Evolutionary conservation across 495 filamentous ascomycete genomes (phyloP).

Genomic region (Evansstolkia leycettana): DNA sequence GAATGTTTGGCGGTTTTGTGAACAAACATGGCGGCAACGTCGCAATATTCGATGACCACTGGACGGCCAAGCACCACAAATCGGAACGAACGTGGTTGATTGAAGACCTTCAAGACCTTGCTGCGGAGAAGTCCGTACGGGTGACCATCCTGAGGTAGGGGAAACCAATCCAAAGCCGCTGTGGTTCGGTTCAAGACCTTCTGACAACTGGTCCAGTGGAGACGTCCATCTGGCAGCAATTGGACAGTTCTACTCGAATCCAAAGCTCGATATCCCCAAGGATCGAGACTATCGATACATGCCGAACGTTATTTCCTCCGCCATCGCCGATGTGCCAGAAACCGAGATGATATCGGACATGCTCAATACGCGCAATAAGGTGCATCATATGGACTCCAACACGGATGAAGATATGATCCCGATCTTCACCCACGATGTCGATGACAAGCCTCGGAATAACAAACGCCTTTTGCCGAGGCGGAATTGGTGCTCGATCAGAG

Average conservation of each 20-base stretch:
- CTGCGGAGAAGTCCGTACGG: conserved; percentile 82
- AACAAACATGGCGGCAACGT: conserved; percentile 89
- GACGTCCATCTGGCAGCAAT: conserved; percentile 91
- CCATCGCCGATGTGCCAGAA: conserved; percentile 83
- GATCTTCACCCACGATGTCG: conserved; percentile 78
- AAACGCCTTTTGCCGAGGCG: conserved; percentile 78
- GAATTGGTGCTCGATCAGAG: conserved; percentile 84
- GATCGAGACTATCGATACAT: conserved; percentile 91
- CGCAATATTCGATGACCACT: conserved; percentile 93
- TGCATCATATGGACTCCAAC: conserved; percentile 62
- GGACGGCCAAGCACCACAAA: conserved; percentile 93
- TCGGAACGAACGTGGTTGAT: conserved; percentile 75
- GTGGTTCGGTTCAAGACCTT: conserved; percentile 1
- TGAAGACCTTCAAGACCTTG: conserved; percentile 79
- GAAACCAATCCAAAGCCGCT: no score
- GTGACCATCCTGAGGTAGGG: conserved; percentile 69
- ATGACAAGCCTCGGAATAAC: conserved; percentile 82
- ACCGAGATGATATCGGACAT: conserved; percentile 82
- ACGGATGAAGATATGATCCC: conserved; percentile 96
- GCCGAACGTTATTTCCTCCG: conserved; percentile 78
- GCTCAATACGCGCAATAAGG: conserved; percentile 84
- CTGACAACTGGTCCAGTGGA: conserved; percentile 38
- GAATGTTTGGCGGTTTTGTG: conserved; percentile 67
- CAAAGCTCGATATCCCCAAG: conserved; percentile 61
- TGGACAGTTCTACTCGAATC: conserved; percentile 88